Base-by-base conservation (phyloP, 1,284 basidiomycete genomes). In the Ustilago loliicola region DNA sequence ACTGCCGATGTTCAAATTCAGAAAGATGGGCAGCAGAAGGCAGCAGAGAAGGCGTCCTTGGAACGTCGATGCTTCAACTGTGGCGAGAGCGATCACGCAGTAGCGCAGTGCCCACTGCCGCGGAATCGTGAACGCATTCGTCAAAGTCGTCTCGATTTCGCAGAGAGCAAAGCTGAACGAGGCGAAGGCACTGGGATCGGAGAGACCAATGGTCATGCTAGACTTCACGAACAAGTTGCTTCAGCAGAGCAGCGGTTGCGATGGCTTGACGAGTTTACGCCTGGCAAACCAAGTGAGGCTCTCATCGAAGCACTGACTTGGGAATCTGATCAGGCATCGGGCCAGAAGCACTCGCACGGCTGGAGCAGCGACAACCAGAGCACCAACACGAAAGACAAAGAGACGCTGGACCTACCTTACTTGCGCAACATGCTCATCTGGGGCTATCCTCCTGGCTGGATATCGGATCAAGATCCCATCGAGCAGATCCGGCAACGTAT, bases 391-490 rank as follows among this genome's bases (percentile, higher is more conserved):
- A 40, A 40, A 40, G 38, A 40, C 13, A n/a, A 45, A 21, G 42
- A 27, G 25, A 36, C 32, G 5, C 29, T 60, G 4, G 60, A 68
- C 25, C 30, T 68, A 40, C 64, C 63, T 30, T 58, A 62, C 25
- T 50, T 74, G 32, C 62, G 47, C 25, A 56, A 42, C n/a, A 69
- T 74, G 68, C 61, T 70, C 23, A 50, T 65, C 1, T 74, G 70
- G 70, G 70, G 70, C 27, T 72, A 72, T 51, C 70, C 70, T 3
- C 70, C 70, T 0, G 70, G 70, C 36, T 72, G 60, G 64, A 72
- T 72, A 27, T 53, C 70, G 19, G 6, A 48, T 27, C 25, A 47
- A 21, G 62, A 74, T 50, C 66, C 72, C 1, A 29, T 65, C 34
- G 55, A 65, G 50, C 25, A 19, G 34, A 69, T 61, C 15, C 19